These are phyloP conservation scores for Zopfia rhizophila DNA, from an alignment of 2,329 filamentous ascomycete genomes.

Conservation along the genomic window DNA sequence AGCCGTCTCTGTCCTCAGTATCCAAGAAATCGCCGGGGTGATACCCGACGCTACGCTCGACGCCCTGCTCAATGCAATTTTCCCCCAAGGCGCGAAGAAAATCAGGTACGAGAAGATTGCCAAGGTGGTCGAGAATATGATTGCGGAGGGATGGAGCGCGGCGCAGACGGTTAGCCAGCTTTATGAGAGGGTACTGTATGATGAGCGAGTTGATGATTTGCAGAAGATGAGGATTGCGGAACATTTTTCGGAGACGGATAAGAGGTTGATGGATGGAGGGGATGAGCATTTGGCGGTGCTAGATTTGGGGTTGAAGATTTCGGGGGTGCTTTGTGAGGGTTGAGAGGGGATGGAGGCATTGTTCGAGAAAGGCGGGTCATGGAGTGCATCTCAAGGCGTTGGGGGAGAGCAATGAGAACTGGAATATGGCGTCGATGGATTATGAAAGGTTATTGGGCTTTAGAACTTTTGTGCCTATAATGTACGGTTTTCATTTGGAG, in stretches of 20 bases:
- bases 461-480: background rate
- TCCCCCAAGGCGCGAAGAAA: slow-evolving; percentile 65
- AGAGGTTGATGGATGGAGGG: slow-evolving; percentile 90
- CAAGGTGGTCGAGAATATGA: slow-evolving; percentile 85
- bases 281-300: slow-evolving; percentile 94
- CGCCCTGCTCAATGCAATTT: slow-evolving; percentile 77
- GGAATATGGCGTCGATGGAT: too few species aligned
- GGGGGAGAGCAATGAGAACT: background rate
- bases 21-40: slow-evolving; percentile 96
- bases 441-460: too few species aligned
- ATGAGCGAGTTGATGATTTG: slow-evolving; percentile 82
- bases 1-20: slow-evolving; percentile 77
- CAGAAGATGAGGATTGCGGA: slow-evolving; percentile 92
- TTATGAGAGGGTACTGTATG: slow-evolving; percentile 83
- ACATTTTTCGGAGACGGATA: slow-evolving; percentile 93
- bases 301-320: slow-evolving; percentile 84
- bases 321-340: slow-evolving; percentile 70
- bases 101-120: slow-evolving; percentile 76
- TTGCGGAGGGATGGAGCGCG: slow-evolving; percentile 97
- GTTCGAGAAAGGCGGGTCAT: too few species aligned
- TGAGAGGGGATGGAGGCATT: slow-evolving; percentile 17
- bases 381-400: slow-evolving; percentile 2
- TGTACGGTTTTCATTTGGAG: too few species aligned
- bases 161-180: slow-evolving; percentile 86
- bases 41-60: slow-evolving; percentile 82